phyloP scores from a whole-genome alignment of 2,329 filamentous ascomycete genomes.

The Xylariaceae sp. region DNA sequence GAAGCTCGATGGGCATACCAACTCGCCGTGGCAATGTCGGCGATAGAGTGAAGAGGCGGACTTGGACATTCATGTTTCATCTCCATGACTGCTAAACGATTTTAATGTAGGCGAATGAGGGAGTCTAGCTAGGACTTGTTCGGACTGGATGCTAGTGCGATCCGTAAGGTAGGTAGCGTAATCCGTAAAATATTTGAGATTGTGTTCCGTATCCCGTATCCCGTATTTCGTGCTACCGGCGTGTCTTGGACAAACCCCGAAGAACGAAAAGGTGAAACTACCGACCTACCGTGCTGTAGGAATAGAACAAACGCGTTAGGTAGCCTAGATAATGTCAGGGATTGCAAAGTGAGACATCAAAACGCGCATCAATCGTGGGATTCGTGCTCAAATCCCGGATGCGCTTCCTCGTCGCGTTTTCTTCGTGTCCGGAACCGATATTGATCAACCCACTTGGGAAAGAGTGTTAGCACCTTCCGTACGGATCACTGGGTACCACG shows the following conservation, averaged over 20 bases:
- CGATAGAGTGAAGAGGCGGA: slow-evolving; percentile 20
- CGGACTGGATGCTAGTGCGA: not conserved
- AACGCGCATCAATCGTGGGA: not conserved
- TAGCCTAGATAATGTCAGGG: no score
- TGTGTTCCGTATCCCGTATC: no score
- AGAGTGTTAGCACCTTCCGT: no score
- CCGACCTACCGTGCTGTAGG: not conserved
- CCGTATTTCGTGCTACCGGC: no score
- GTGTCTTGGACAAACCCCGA: not conserved
- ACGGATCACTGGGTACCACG: no score
- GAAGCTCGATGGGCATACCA: slow-evolving; percentile 25
- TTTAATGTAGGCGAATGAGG: not conserved
- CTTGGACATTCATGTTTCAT: slow-evolving; percentile 8
- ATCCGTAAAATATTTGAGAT: no score
- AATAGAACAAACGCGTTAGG: no score
- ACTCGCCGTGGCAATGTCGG: slow-evolving; percentile 24
- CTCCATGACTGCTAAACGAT: not conserved
- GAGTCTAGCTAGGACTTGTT: not conserved
- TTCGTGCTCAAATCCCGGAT: not conserved
- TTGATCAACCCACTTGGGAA: no score
- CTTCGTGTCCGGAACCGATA: not conserved
- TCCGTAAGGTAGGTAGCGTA: no score
- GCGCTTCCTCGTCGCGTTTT: not conserved
- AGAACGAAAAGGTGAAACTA: not conserved
- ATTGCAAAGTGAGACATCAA: not conserved